phyloP scores from a whole-genome alignment of 2,329 filamentous ascomycete genomes.

The Chaetothyriales sp. region DNA sequence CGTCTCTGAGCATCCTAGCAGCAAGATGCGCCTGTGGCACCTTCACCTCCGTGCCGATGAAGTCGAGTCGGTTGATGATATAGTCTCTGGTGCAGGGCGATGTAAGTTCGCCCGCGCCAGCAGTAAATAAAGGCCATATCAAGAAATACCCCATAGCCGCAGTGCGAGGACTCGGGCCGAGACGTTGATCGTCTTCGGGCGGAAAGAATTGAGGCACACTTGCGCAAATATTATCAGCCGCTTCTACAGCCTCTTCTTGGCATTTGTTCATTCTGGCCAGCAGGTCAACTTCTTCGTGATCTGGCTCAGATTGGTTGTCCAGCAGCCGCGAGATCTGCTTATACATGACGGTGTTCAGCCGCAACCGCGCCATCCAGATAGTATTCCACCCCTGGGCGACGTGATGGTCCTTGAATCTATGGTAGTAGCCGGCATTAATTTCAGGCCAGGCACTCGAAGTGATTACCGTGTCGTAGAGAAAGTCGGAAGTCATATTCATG shows the following conservation, averaged over 20 bases:
- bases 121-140: constrained; percentile 7
- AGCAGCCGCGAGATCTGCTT: not conserved
- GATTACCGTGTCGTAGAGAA: constrained; percentile 8
- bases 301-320: not conserved
- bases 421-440: constrained; percentile 11
- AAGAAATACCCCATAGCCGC: constrained; percentile 5
- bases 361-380: constrained; percentile 17
- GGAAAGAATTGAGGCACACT: not conserved
- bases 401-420: constrained; percentile 13
- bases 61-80: constrained; percentile 3
- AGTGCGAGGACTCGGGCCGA: not conserved
- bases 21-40: constrained; percentile 4
- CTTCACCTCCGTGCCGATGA: constrained; percentile 5
- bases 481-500: constrained; percentile 4
- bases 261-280: constrained; percentile 5
- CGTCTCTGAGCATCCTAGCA: constrained; percentile 3
- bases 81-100: not conserved
- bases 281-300: not conserved
- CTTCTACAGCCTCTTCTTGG: constrained; percentile 2
- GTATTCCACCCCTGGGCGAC: constrained; percentile 17
- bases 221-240: constrained; percentile 1
- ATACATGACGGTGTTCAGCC: constrained; percentile 7
- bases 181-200: not conserved
- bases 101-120: not conserved
- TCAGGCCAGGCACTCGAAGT: not conserved